Base-by-base conservation (phyloP, 805 yeast species). In the Spathaspora hagerdaliae region DNA sequence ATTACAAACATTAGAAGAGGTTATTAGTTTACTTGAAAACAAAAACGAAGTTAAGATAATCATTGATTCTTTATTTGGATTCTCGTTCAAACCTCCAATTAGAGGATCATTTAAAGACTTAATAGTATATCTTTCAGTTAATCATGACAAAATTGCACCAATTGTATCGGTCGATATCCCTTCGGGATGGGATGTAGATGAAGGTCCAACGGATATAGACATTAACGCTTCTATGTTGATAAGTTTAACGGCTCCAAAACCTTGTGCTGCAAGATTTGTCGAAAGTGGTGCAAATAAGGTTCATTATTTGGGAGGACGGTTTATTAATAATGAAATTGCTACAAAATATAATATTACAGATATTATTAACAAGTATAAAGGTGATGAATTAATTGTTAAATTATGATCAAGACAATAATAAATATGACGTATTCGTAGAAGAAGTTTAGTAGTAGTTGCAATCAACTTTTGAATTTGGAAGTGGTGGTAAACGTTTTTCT, bases 161-260 rank as follows among this genome's bases (percentile, higher is more conserved):
- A 78, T 90, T 1, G 77, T 87, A 0, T 79, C 95, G 0, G 87
- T 94, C 2, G 99, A 94, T 62, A 80, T 92, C 39, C 99, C 99
- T 0, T 86, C 96, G 2, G 96, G 97, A 0, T 94, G 99, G 99
- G 92, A 91, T 58, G 98, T 94, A 9, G 96, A 94, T 57, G 58
- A 75, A 7, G 99, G 99, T 0, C 96, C 94, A 0, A 56, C 49
- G 1, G 65, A 62, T 1, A 63, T 64, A 14, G 62, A 60, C 26
- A 76, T 86, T 45, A 70, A 70, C 26, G 96, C 97, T 0, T 63
- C 75, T 6, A 80, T 82, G 52, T 70, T 94, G 40, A 82, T 94
- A 8, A 85, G 96, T 42, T 69, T 94, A 41, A 91, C 98, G 0
- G 97, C 96, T 0, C 99, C 99, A 7, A 94, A 94, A 59, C 94